Evolutionary conservation across 176 grass and related monocot genomes (phyloP), one percentile per base, ranked within the genome.

Genomic region (Poa pratensis): DNA sequence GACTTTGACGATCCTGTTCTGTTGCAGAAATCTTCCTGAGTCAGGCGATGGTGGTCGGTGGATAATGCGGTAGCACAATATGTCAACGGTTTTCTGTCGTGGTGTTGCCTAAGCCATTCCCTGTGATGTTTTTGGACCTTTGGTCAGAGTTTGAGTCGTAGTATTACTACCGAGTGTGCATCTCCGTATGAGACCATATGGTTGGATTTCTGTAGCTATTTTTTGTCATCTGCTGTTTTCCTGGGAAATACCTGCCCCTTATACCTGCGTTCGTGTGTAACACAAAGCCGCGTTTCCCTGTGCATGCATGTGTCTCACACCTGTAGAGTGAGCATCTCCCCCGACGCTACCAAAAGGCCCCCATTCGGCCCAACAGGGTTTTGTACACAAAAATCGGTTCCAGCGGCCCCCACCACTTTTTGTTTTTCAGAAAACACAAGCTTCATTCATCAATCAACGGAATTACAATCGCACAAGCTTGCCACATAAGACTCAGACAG

Each of bases 21-120:
- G 3, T 17, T 59, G 69, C 82, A 89, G 87, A 89, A 75, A 85
- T 84, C 20, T 50, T 37, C 58, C 32, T 0, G 34, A 20, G 35
- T 14, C 16, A 22, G 59, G 60, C n/a, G n/a, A 59, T 28, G 71
- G 26, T 9, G 35, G 76, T 48, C 0, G 10, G 60, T 69, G 69
- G 59, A 80, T 69, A 34, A 69, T 34, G 69, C 32, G 30, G 42
- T 30, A 40, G 69, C 59, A 18, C 3, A 48, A 75, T 70, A 77
- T 77, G 68, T 67, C 59, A 9, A 16, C 19, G 50, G 16, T 64
- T 72, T 42, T 24, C 26, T 7, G 12, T 61, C 11, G 35, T 74
- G 23, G 37, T 35, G 60, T 76, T 20, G 51, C 9, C 60, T 40
- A 75, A 75, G 76, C 45, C 11, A 67, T 89, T 27, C 14, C 52